A percentile compares a stretch with the other conserved stretches of the same genome.
These are phyloP conservation scores for Kuraishia floccosa DNA, from an alignment of 805 yeast genomes.

Conservation along the genomic window DNA sequence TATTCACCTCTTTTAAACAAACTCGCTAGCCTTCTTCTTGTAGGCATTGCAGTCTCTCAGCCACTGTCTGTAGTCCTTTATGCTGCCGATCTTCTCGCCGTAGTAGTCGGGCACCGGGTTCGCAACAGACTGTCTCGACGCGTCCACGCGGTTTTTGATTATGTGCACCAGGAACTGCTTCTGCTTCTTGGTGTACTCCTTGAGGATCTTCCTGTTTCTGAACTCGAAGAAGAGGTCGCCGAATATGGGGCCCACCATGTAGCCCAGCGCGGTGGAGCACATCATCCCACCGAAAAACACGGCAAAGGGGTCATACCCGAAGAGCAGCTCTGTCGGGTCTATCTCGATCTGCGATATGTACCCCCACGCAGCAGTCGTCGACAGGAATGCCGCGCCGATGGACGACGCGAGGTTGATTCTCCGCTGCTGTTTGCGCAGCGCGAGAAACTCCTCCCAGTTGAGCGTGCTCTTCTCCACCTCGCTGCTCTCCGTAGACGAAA, in stretches of 20 bases:
- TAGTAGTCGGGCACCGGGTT: constrained; percentile 99
- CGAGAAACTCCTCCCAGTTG: constrained; percentile 75
- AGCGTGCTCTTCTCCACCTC: too few relatives aligned
- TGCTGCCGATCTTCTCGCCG: constrained; percentile 87
- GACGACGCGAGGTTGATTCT: constrained; percentile 60
- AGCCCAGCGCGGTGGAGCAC: constrained; percentile 68
- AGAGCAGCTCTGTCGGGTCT: constrained; percentile 75
- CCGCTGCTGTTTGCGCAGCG: constrained; percentile 66
- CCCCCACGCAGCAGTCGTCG: constrained; percentile 61
- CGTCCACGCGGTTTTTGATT: constrained; percentile 78
- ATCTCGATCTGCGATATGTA: constrained; percentile 73
- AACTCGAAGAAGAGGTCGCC: constrained; percentile 64
- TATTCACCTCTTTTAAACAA: constrained; percentile 28
- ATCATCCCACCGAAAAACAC: constrained; percentile 67
- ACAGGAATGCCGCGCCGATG: constrained; percentile 50
- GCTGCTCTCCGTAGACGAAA: too few relatives aligned
- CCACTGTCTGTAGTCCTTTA: constrained; percentile 89
- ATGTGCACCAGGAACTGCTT: constrained; percentile 65
- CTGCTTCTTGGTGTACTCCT: constrained; percentile 49
- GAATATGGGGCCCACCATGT: constrained; percentile 67
- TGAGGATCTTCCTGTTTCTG: constrained; percentile 32
- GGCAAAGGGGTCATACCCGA: constrained; percentile 85
- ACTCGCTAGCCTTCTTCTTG: constrained; percentile 70
- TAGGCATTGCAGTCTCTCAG: constrained; percentile 89
- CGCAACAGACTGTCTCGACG: constrained; percentile 77